Evolutionary conservation across 352 stramenopile genomes (phyloP).

Genomic region (Phytophthora pseudosyringae): DNA sequence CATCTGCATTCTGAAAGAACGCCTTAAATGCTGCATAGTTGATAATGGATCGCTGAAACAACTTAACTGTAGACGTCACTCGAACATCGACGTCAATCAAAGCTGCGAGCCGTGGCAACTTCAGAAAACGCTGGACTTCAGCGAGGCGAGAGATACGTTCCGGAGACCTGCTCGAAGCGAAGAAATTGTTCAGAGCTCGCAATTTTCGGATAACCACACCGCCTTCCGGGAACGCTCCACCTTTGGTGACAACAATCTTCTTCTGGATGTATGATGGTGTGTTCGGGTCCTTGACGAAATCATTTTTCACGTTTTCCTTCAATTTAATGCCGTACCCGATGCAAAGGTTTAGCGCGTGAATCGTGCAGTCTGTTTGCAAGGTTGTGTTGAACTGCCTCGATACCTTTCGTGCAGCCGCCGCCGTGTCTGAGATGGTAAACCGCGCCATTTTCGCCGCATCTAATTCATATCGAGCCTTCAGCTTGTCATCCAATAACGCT

Average conservation of each 20-base stretch:
- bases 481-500: too few relatives aligned
- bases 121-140: conserved; percentile 6
- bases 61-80: too few relatives aligned
- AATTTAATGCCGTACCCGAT: conserved; percentile 5
- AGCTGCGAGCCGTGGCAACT: neutral
- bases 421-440: conserved; percentile 7
- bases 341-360: conserved; percentile 7
- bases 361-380: conserved; percentile 4
- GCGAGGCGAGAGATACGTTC: neutral
- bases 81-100: neutral
- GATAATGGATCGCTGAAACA: conserved; percentile 4
- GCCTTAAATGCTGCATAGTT: conserved; percentile 3
- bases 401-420: conserved; percentile 1
- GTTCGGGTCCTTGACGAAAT: neutral
- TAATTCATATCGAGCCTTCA: too few relatives aligned
- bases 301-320: conserved; percentile 3
- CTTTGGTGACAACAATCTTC: conserved; percentile 3
- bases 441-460: neutral
- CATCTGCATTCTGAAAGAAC: neutral
- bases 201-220: conserved; percentile 8
- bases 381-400: conserved; percentile 4
- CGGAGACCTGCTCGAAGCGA: neutral
- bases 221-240: neutral
- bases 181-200: conserved; percentile 9
- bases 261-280: neutral